A percentile compares a stretch with the other conserved stretches of the same genome.
Conservation (phyloP, 306 rosid species). For the Cucumis melo region DNA sequence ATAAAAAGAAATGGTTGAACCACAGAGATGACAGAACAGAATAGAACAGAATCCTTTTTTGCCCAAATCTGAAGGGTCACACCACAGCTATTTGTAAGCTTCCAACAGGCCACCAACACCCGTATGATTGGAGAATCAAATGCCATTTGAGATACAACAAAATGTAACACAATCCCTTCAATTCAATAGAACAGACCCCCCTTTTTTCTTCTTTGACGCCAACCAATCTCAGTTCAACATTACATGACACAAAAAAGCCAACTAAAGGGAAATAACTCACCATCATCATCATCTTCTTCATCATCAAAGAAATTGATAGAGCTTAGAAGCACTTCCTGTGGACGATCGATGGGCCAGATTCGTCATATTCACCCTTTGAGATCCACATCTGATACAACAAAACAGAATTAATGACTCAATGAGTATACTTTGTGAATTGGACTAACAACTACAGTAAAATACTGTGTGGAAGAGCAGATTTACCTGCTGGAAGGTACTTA, state of each 20-base stretch:
- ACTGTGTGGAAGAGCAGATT: not conserved
- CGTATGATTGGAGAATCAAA: not conserved
- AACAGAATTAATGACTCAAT: not conserved
- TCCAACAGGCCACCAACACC: not conserved
- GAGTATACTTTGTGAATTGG: not conserved
- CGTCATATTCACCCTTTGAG: slow-evolving; percentile 28
- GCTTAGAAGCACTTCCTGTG: slow-evolving; percentile 30
- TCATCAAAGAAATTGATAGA: not conserved
- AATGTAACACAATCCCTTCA: not conserved
- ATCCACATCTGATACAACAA: slow-evolving; percentile 27
- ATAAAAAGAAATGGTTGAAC: slow-evolving; percentile 1
- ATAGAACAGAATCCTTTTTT: not conserved
- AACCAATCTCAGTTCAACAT: slow-evolving; percentile 12
- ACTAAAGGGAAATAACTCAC: slow-evolving; percentile 17
- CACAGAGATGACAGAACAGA: slow-evolving; percentile 1
- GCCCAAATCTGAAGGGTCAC: slow-evolving; percentile 5
- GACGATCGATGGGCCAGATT: slow-evolving; percentile 29
- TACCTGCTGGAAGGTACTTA: slow-evolving; percentile 37
- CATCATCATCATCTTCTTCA: not conserved
- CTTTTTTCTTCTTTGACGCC: not conserved
- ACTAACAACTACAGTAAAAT: not conserved
- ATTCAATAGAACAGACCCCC: not conserved
- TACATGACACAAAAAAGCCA: slow-evolving; percentile 17
- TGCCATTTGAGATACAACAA: slow-evolving; percentile 1
- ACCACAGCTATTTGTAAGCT: slow-evolving; percentile 2